Conservation (phyloP, 1,139 yeast species). For the Insectozyma bohioensis region DNA sequence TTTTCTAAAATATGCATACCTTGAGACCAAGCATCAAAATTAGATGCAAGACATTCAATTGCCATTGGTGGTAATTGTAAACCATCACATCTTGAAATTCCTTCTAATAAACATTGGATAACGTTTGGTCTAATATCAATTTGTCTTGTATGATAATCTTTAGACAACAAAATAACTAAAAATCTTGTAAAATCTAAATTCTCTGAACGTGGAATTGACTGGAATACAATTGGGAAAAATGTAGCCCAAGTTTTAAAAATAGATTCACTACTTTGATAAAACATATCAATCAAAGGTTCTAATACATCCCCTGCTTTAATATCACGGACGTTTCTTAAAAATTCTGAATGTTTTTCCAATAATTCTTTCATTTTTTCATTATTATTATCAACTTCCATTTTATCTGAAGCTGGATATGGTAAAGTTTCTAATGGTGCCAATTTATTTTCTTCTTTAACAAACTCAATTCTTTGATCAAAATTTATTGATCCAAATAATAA, state of each 20-base stretch:
- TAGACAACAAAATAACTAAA: slow-evolving; percentile 75
- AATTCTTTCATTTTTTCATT: slow-evolving; percentile 31
- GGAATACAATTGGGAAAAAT: slow-evolving; percentile 78
- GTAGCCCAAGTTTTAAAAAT: slow-evolving; percentile 85
- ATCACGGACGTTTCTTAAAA: slow-evolving; percentile 44
- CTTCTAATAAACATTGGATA: slow-evolving; percentile 79
- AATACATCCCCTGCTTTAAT: slow-evolving; percentile 61
- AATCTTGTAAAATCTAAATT: slow-evolving; percentile 80
- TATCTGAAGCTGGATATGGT: slow-evolving; percentile 27
- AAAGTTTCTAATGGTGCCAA: slow-evolving; percentile 56
- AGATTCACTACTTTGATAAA: slow-evolving; percentile 77
- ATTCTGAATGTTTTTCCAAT: slow-evolving; percentile 49
- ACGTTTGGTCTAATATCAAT: slow-evolving; percentile 86
- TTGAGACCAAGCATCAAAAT: slow-evolving; percentile 90
- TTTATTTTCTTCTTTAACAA: slow-evolving; percentile 50
- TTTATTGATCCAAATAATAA: slow-evolving; percentile 78
- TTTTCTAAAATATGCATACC: slow-evolving; percentile 81
- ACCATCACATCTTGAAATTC: slow-evolving; percentile 69
- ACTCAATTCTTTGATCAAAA: slow-evolving; percentile 41
- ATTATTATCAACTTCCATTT: slow-evolving; percentile 30
- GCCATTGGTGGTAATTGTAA: slow-evolving; percentile 93
- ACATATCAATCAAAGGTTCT: slow-evolving; percentile 74
- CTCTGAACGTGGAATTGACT: slow-evolving; percentile 73
- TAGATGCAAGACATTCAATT: slow-evolving; percentile 81
- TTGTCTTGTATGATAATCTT: slow-evolving; percentile 90